Evolutionary conservation across 768 basidiomycete genomes (phyloP).

Genomic region (Infundibulicybe gibba): DNA sequence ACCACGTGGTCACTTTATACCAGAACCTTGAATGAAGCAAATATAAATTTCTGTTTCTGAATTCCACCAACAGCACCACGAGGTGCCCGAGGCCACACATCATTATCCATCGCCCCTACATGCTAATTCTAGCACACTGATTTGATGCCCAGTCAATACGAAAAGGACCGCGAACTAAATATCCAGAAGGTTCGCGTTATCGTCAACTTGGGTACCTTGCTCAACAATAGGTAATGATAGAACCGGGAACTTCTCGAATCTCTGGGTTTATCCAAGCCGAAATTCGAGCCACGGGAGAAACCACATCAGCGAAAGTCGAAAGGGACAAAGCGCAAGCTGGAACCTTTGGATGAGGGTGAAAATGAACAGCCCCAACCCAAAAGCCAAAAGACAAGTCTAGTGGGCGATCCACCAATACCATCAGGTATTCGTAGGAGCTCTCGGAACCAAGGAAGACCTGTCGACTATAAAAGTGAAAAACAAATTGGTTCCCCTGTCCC

Average conservation of each 20-base stretch:
- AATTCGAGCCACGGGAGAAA: slow-evolving; percentile 45
- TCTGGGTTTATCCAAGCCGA: slow-evolving; percentile 44
- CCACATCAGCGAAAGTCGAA: slow-evolving; percentile 19
- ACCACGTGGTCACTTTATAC: slow-evolving; percentile 17
- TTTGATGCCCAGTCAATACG: slow-evolving; percentile 31
- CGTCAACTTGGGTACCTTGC: neutral
- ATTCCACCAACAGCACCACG: too few species aligned
- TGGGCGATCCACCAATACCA: neutral
- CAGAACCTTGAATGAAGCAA: neutral
- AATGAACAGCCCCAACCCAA: too few species aligned
- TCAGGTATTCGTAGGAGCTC: slow-evolving; percentile 58
- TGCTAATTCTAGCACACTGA: neutral
- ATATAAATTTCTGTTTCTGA: too few species aligned
- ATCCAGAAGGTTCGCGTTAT: slow-evolving; percentile 23
- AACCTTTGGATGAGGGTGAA: too few species aligned
- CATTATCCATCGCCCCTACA: neutral
- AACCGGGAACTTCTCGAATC: slow-evolving; percentile 40
- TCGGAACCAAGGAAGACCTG: slow-evolving; percentile 54
- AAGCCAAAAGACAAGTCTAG: too few species aligned
- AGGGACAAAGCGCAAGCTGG: slow-evolving; percentile 38
- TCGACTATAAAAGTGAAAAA: slow-evolving; percentile 52
- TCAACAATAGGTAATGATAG: slow-evolving; percentile 9
- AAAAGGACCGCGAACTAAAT: slow-evolving; percentile 27
- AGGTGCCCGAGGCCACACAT: too few species aligned
- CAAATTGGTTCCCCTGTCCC: slow-evolving; percentile 27